These are phyloP conservation scores for Gardenia jasminoides DNA, from an alignment of 257 asterid species.

Conservation along the genomic window DNA sequence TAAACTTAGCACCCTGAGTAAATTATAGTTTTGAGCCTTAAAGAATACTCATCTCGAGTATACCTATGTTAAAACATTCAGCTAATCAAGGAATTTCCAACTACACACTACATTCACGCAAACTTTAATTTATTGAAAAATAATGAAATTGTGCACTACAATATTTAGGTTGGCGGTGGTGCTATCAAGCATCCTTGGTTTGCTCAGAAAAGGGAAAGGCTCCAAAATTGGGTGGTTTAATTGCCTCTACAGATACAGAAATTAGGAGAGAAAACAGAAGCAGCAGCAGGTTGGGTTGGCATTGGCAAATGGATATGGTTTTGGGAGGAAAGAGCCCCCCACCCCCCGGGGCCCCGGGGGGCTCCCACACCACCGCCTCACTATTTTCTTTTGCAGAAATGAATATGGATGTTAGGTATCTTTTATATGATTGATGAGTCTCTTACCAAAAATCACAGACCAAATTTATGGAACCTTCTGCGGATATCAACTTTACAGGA, in stretches of 20 bases:
- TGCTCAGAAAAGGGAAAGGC: background rate
- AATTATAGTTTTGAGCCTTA: background rate
- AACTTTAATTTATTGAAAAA: too few species aligned
- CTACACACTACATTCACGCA: background rate
- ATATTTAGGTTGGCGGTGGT: background rate
- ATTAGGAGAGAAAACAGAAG: background rate
- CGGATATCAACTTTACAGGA: conserved; percentile 10
- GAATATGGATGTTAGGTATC: too few species aligned
- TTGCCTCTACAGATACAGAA: background rate
- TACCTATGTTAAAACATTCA: background rate
- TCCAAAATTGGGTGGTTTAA: background rate
- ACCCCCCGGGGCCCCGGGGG: too few species aligned
- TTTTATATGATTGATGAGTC: too few species aligned
- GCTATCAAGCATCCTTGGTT: background rate
- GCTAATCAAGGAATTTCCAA: background rate
- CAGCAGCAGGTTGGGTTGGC: background rate
- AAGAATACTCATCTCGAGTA: background rate
- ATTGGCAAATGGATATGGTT: background rate
- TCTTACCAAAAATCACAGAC: background rate
- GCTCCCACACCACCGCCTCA: too few species aligned
- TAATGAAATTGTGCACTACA: background rate
- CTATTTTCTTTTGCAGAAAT: too few species aligned
- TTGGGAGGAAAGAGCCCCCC: background rate
- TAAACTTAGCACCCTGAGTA: too few species aligned
- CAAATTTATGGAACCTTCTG: background rate